phyloP scores from a whole-genome alignment of 2,329 filamentous ascomycete genomes.

The Eutypella sp. region DNA sequence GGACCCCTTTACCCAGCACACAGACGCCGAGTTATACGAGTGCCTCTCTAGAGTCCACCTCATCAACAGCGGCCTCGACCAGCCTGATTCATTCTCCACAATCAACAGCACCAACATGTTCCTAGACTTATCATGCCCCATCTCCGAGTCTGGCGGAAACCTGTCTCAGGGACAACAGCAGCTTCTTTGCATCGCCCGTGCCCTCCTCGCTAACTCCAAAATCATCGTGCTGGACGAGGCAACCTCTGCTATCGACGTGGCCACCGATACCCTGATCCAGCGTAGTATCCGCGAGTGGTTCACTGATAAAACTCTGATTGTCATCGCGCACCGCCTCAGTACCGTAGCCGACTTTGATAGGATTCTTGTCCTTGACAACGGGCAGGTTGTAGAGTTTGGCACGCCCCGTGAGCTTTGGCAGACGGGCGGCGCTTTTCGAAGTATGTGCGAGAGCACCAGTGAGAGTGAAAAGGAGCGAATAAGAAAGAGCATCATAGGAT shows the following conservation, averaged over 20 bases:
- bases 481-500: too few relatives aligned
- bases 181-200: constrained; percentile 49
- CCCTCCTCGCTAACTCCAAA: constrained; percentile 48
- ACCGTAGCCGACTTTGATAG: background rate
- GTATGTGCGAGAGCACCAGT: background rate
- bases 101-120: constrained; percentile 66
- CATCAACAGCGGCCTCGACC: constrained; percentile 56
- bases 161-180: constrained; percentile 66
- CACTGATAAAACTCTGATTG: background rate
- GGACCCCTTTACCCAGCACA: constrained; percentile 67
- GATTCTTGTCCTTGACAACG: background rate
- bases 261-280: background rate
- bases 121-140: constrained; percentile 36
- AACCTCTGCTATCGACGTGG: background rate
- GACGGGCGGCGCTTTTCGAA: background rate
- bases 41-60: constrained; percentile 38
- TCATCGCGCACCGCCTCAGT: background rate
- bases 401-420: background rate
- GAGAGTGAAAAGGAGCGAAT: too few relatives aligned
- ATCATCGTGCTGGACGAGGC: background rate
- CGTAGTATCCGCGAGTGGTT: background rate
- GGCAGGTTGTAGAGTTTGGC: background rate
- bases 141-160: constrained; percentile 67
- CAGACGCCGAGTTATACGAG: constrained; percentile 67
- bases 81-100: too few relatives aligned